phyloP scores from a whole-genome alignment of 495 filamentous ascomycete genomes.

The Lentithecium fluviatile region DNA sequence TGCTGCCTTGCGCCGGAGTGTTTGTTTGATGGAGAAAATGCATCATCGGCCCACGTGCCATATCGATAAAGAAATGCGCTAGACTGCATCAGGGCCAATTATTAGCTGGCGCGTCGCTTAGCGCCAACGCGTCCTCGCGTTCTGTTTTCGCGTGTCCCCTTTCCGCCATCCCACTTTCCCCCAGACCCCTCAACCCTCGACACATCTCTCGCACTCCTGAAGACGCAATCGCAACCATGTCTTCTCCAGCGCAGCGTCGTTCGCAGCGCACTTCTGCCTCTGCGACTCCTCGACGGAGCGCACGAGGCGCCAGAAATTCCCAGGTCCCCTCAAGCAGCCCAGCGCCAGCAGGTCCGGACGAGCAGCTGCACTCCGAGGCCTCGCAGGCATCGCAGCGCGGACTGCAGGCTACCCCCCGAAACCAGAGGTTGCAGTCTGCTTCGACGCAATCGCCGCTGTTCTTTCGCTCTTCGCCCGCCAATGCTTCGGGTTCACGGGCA shows the following conservation, averaged over 20 bases:
- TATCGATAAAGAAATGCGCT: constrained; percentile 8
- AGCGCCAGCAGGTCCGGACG: constrained; percentile 48
- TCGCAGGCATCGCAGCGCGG: constrained; percentile 49
- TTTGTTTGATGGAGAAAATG: background rate
- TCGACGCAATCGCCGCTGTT: constrained; percentile 78
- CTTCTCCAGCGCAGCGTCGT: constrained; percentile 56
- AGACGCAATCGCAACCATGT: constrained; percentile 46
- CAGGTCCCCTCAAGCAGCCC: constrained; percentile 54
- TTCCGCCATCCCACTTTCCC: constrained; percentile 18
- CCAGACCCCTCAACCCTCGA: background rate
- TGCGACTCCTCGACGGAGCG: constrained; percentile 55
- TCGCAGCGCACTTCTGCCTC: constrained; percentile 56
- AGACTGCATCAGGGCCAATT: constrained; percentile 1
- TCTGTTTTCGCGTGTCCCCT: no score
- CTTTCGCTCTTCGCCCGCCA: constrained; percentile 73
- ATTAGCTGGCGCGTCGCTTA: background rate
- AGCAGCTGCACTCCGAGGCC: constrained; percentile 46
- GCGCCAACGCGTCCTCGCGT: constrained; percentile 26
- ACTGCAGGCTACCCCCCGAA: constrained; percentile 44
- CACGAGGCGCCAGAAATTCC: constrained; percentile 53
- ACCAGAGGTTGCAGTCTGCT: constrained; percentile 24
- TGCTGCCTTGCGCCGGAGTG: constrained; percentile 7
- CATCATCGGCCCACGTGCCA: background rate
- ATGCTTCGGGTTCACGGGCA: constrained; percentile 50
- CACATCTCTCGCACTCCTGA: constrained; percentile 1